Evolutionary conservation across 306 rosid species (phyloP).

Genomic region (Cucurbita maxima): DNA sequence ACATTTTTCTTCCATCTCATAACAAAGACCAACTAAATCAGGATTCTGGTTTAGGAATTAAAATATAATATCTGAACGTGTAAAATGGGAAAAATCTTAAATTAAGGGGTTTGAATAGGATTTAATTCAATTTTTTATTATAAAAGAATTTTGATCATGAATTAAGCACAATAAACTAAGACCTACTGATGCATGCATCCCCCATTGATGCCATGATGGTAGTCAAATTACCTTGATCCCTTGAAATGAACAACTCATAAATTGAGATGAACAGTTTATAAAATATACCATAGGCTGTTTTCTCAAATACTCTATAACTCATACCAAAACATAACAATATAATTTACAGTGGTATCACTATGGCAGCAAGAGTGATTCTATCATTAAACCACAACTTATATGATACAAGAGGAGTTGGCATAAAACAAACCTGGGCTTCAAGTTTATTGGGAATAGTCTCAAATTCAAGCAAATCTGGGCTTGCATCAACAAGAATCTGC

Average conservation of each 20-base stretch:
- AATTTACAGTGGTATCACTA: neutral
- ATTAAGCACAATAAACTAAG: neutral
- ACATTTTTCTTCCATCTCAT: neutral
- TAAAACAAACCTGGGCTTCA: conserved; percentile 52
- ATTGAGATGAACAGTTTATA: neutral
- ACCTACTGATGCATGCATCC: neutral
- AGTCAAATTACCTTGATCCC: neutral
- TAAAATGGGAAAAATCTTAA: neutral
- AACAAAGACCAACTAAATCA: neutral
- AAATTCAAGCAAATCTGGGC: conserved; percentile 76
- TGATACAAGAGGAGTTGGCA: neutral
- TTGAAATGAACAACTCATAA: neutral
- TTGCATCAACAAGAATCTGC: conserved; percentile 66
- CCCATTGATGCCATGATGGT: neutral
- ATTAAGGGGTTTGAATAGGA: neutral
- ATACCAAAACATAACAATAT: neutral
- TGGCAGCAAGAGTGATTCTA: neutral
- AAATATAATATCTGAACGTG: neutral
- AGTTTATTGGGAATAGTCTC: conserved; percentile 86
- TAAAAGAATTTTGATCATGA: neutral
- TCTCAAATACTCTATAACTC: neutral
- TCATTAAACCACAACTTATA: neutral
- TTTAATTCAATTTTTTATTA: neutral
- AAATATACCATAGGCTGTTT: neutral
- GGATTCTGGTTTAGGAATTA: neutral